Percentiles rank a stretch among this genome's conserved stretches.
These are phyloP conservation scores for Boletus speciosus DNA, from an alignment of 768 basidiomycete genomes.

Conservation along the genomic window DNA sequence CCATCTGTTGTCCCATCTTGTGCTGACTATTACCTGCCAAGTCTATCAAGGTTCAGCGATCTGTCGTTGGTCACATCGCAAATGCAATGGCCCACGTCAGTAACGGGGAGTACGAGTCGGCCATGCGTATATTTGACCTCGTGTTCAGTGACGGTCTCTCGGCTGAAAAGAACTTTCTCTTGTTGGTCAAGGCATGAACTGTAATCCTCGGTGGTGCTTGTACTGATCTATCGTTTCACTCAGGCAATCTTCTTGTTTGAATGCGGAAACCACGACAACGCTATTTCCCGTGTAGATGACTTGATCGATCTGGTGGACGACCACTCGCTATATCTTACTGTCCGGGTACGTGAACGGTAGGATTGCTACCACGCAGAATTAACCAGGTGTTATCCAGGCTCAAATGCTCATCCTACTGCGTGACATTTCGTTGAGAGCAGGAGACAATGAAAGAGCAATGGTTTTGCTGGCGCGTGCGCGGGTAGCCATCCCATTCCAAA, in stretches of 20 bases:
- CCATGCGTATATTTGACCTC: slow-evolving; percentile 8
- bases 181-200: slow-evolving; percentile 8
- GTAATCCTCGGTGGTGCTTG: accelerated
- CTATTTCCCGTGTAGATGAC: slow-evolving; percentile 5
- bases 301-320: background rate
- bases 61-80: slow-evolving; percentile 11
- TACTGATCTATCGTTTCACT: background rate
- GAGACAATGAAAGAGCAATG: background rate
- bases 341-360: background rate
- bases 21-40: background rate
- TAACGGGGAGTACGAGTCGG: slow-evolving; percentile 1
- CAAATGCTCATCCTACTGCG: slow-evolving; percentile 1
- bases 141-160: background rate
- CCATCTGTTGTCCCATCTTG: too few species aligned
- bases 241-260: slow-evolving; percentile 8
- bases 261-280: slow-evolving; percentile 3
- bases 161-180: slow-evolving; percentile 5
- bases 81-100: background rate
- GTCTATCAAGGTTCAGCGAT: slow-evolving; percentile 10
- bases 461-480: background rate
- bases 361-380: background rate
- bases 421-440: background rate
- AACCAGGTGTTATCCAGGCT: background rate
- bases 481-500: background rate
- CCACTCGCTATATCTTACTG: background rate